These are phyloP conservation scores for Hyphodiscus sp. DNA, from an alignment of 2,329 filamentous ascomycete species.

Conservation along the genomic window DNA sequence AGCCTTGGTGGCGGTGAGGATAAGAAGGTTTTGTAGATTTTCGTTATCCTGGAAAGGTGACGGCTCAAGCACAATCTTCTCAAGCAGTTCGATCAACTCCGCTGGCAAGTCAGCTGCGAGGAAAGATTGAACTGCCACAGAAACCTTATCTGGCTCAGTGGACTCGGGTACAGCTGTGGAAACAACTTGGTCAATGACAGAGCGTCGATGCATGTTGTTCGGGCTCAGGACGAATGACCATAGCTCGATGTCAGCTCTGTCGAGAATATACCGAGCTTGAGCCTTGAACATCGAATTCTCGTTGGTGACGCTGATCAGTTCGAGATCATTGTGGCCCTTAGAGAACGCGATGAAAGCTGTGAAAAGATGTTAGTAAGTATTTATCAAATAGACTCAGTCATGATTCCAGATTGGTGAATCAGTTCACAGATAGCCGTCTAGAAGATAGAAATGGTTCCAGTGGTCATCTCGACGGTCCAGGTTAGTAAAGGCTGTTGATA, in stretches of 20 bases:
- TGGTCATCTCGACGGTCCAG: too few relatives aligned
- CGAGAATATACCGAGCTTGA: constrained; percentile 91
- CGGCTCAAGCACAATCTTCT: constrained; percentile 99
- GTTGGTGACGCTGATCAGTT: constrained; percentile 96
- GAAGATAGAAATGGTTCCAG: too few relatives aligned
- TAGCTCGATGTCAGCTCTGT: constrained; percentile 81
- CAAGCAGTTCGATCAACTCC: constrained; percentile 92
- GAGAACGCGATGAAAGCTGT: constrained; percentile 82
- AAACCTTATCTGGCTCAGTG: constrained; percentile 89
- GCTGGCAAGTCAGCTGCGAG: constrained; percentile 83
- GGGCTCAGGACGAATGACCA: constrained; percentile 93
- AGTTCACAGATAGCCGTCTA: too few relatives aligned
- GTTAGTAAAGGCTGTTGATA: too few relatives aligned
- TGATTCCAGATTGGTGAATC: too few relatives aligned
- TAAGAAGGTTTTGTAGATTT: constrained; percentile 90
- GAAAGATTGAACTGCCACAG: constrained; percentile 88
- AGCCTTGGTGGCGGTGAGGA: constrained; percentile 94
- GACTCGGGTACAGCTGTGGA: constrained; percentile 91
- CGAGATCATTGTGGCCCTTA: constrained; percentile 95
- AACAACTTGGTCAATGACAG: constrained; percentile 92
- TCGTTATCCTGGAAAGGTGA: constrained; percentile 97
- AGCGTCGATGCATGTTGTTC: constrained; percentile 92
- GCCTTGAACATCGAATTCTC: constrained; percentile 99
- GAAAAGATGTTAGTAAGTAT: not conserved
- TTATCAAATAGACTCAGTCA: too few relatives aligned